phyloP scores from a whole-genome alignment of 176 grass and related monocot genomes.

The Phoenix dactylifera region DNA sequence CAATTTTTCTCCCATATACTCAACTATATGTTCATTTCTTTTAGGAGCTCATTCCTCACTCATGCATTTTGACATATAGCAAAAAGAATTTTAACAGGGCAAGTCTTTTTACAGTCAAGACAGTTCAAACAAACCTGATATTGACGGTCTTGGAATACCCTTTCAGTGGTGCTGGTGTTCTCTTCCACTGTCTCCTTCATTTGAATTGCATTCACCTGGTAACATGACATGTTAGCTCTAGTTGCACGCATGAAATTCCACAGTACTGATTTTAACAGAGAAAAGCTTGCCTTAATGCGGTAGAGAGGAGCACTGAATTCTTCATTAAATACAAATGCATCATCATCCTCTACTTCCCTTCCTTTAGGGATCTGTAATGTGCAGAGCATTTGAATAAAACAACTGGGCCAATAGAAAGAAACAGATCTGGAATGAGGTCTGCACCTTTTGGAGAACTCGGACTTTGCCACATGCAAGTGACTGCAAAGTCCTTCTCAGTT shows the following conservation, averaged over 20 bases:
- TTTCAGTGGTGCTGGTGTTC: conserved; percentile 95
- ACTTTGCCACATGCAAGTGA: conserved; percentile 99
- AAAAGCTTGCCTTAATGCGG: conserved; percentile 75
- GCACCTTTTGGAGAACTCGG: conserved; percentile 91
- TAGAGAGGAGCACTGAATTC: conserved; percentile 93
- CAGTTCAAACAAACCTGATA: conserved; percentile 61
- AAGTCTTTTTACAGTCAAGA: too few species aligned
- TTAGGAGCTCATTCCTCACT: too few species aligned
- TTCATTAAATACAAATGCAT: conserved; percentile 87
- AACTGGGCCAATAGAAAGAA: conserved; percentile 6
- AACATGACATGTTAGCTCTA: conserved; percentile 20
- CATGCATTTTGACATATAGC: too few species aligned
- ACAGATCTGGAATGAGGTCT: conserved; percentile 18
- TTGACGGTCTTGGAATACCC: conserved; percentile 95
- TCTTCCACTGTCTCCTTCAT: conserved; percentile 99
- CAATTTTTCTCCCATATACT: too few species aligned
- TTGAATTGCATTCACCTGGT: conserved; percentile 98
- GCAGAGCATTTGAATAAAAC: conserved; percentile 20
- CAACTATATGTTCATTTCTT: too few species aligned
- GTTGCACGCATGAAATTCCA: conserved; percentile 5
- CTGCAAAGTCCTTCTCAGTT: conserved; percentile 94
- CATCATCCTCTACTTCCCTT: conserved; percentile 84
- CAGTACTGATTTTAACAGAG: background rate
- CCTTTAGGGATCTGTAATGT: conserved; percentile 87
- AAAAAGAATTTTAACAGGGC: too few species aligned